These are phyloP conservation scores for Fusarium staphyleae DNA, from an alignment of 2,329 filamentous ascomycete species.

Conservation along the genomic window DNA sequence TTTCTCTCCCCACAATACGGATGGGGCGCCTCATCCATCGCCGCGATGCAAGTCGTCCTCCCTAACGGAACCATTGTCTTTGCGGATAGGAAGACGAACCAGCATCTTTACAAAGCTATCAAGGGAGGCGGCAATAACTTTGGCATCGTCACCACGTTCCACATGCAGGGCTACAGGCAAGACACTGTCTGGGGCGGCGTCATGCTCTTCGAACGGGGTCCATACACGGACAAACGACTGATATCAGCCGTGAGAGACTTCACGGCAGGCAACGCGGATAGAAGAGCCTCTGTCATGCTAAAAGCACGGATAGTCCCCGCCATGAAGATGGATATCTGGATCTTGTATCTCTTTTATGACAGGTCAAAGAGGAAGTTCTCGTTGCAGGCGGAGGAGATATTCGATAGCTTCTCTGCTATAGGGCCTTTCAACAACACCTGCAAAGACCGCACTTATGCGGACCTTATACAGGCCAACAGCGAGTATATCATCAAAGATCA, in stretches of 20 bases:
- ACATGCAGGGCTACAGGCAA: slow-evolving; percentile 52
- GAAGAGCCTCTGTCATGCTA: slow-evolving; percentile 66
- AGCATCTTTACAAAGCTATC: slow-evolving; percentile 60
- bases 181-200: slow-evolving; percentile 54
- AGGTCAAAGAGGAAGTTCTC: slow-evolving; percentile 56
- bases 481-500: slow-evolving; percentile 33
- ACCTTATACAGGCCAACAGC: slow-evolving; percentile 44
- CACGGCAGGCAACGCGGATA: slow-evolving; percentile 63
- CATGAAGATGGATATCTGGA: slow-evolving; percentile 58
- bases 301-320: slow-evolving; percentile 54
- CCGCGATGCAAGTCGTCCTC: slow-evolving; percentile 60
- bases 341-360: slow-evolving; percentile 70
- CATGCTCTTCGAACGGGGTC: slow-evolving; percentile 46
- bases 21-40: slow-evolving; percentile 57
- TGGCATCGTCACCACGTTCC: slow-evolving; percentile 56
- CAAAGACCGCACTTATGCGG: slow-evolving; percentile 58
- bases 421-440: slow-evolving; percentile 52
- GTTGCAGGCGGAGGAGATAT: slow-evolving; percentile 50
- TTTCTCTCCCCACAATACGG: slow-evolving; percentile 60
- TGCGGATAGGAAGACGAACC: slow-evolving; percentile 50
- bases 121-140: slow-evolving; percentile 66
- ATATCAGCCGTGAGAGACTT: slow-evolving; percentile 61
- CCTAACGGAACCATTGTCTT: slow-evolving; percentile 56
- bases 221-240: slow-evolving; percentile 45
- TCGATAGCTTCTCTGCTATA: slow-evolving; percentile 57